These are phyloP conservation scores for Avena insularis DNA, from an alignment of 176 grass and related monocot species.

Conservation along the genomic window DNA sequence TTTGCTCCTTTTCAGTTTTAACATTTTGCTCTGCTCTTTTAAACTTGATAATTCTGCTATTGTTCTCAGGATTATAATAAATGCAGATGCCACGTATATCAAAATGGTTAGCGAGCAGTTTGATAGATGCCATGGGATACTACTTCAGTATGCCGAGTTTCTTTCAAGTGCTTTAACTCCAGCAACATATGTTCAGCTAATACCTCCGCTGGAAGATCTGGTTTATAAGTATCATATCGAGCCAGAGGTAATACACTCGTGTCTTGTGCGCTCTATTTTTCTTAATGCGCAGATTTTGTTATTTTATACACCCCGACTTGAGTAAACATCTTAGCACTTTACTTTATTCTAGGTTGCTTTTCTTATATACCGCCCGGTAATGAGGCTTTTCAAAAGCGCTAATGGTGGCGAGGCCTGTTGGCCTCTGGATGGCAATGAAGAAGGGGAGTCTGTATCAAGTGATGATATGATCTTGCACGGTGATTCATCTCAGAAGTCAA, in stretches of 20 bases:
- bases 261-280: not conserved
- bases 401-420: conserved; percentile 71
- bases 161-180: conserved; percentile 85
- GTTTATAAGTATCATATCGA: conserved; percentile 95
- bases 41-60: conserved; percentile 34
- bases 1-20: conserved; percentile 30
- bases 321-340: conserved; percentile 36
- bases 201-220: conserved; percentile 86
- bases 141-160: conserved; percentile 98
- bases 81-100: conserved; percentile 92
- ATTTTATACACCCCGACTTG: conserved; percentile 18
- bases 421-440: conserved; percentile 85
- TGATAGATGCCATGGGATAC: conserved; percentile 95
- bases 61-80: conserved; percentile 84
- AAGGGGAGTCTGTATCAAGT: conserved; percentile 64
- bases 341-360: conserved; percentile 90
- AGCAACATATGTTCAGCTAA: conserved; percentile 71
- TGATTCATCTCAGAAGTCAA: conserved; percentile 59
- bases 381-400: conserved; percentile 89
- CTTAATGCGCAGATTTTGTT: conserved; percentile 19
- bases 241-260: conserved; percentile 76
- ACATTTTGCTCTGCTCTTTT: conserved; percentile 27
- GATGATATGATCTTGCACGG: conserved; percentile 78
- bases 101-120: conserved; percentile 99
- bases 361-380: conserved; percentile 97